Conservation (phyloP, 1,284 basidiomycete genomes). For the Ganoderma boninense region DNA sequence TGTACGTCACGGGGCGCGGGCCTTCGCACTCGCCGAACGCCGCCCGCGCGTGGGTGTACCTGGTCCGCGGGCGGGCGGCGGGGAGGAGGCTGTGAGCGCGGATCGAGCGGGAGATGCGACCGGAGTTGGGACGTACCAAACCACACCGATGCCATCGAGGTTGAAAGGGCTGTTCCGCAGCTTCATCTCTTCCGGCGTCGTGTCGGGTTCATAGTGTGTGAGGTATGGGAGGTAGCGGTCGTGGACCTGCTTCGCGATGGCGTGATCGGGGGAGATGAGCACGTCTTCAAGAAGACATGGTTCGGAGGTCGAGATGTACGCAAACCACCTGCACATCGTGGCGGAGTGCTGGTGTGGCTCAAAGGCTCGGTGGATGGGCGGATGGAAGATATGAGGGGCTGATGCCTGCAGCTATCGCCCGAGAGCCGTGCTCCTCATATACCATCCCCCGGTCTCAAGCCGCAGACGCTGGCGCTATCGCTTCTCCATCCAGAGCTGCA, state of each 20-base stretch:
- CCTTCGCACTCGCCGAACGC: conserved; percentile 41
- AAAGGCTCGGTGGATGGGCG: background rate
- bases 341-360: background rate
- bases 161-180: conserved; percentile 43
- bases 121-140: conserved; percentile 32
- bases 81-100: background rate
- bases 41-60: conserved; percentile 38
- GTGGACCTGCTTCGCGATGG: conserved; percentile 47
- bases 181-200: conserved; percentile 36
- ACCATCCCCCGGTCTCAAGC: background rate
- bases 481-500: background rate
- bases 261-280: conserved; percentile 44
- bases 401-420: background rate
- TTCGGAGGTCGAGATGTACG: conserved; percentile 46
- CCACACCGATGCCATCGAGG: conserved; percentile 42
- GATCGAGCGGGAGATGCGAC: background rate
- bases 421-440: background rate
- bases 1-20: conserved; percentile 44
- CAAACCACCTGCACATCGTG: conserved; percentile 47
- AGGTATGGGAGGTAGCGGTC: conserved; percentile 46
- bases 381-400: background rate
- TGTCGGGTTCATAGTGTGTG: conserved; percentile 38
- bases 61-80: conserved; percentile 10
- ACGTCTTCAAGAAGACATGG: conserved; percentile 48
- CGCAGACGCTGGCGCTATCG: background rate